Conservation (phyloP, 1,284 basidiomycete species). For the Meripilus lineatus region DNA sequence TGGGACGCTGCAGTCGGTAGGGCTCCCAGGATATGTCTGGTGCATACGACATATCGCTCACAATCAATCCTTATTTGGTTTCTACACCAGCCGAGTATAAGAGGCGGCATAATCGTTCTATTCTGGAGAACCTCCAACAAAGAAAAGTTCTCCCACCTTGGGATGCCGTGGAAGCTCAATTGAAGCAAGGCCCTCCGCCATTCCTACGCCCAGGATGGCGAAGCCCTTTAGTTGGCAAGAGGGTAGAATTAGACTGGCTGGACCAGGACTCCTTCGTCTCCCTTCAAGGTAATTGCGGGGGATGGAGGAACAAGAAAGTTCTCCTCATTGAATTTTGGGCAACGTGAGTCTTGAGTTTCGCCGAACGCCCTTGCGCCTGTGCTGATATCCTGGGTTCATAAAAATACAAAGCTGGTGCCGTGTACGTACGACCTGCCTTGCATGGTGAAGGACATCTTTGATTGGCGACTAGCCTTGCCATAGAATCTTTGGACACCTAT, state of each 20-base stretch:
- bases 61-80: conserved; percentile 4
- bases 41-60: conserved; percentile 2
- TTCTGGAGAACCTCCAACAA: conserved; percentile 22
- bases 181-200: conserved; percentile 27
- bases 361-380: background rate
- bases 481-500: conserved; percentile 25
- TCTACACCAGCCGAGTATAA: conserved; percentile 12
- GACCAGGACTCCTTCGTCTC: conserved; percentile 24
- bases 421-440: conserved; percentile 8
- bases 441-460: background rate
- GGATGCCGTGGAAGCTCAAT: conserved; percentile 25
- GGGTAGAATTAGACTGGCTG: conserved; percentile 26
- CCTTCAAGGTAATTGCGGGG: conserved; percentile 23
- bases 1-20: conserved; percentile 25
- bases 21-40: conserved; percentile 8
- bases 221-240: conserved; percentile 25
- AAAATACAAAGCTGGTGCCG: conserved; percentile 15
- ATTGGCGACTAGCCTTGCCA: conserved; percentile 25
- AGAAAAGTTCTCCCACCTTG: conserved; percentile 26
- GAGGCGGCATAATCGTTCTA: conserved; percentile 20
- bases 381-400: conserved; percentile 1
- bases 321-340: conserved; percentile 30
- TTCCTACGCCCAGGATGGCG: conserved; percentile 29
- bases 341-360: conserved; percentile 21
- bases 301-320: conserved; percentile 25